Base-by-base conservation (phyloP, 2,329 filamentous ascomycete genomes). In the Phaeoacremonium minimum region DNA sequence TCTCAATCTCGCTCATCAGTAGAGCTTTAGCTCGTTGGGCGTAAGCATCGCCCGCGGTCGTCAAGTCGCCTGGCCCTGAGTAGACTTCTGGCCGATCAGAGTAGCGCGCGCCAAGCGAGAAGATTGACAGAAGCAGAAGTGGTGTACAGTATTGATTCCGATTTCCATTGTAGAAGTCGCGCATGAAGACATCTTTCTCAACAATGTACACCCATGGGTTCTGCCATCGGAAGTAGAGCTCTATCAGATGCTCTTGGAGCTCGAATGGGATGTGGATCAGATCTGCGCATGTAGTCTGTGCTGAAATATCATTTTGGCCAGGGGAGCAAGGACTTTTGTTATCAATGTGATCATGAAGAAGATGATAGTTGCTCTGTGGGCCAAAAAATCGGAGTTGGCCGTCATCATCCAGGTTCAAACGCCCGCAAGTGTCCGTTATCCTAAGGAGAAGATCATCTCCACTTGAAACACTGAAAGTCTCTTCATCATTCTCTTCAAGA, bases 121-220 rank as follows among this genome's bases (percentile, higher is more conserved):
- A 45, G 3, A 54, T 48, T 6, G 45, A 34, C 2, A 34, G 42
- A 0, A 52, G 38, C 4, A 55, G 32, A 5, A 53, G 31, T 2
- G 51, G 49, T 1, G 44, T 48, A 31, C 46, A 52, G 32, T 38
- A 44, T 6, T 30, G 33, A n/a, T n/a, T n/a, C n/a, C n/a, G n/a
- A n/a, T n/a, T n/a, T 7, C 49, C 44, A 4, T 38, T 33, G 2
- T 35, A 26, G 14, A 42, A 44, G 15, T 42, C 46, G 8, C 31
- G 22, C 15, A 44, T 28, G 15, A 55, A 53, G 0, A 40, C 33
- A 6, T 34, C 45, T 7, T 49, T 48, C 26, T 50, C 42, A 2
- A 55, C 40, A 8, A 55, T 32, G 15, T 52, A 52, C n/a, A 43
- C 43, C 49, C 51, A 54, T 0, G 49, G 43, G 11, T 55, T 54